Percentiles rank a stretch among this genome's conserved stretches.
Conservation (phyloP, 2,329 filamentous ascomycete species). For the Penicillium sp. region DNA sequence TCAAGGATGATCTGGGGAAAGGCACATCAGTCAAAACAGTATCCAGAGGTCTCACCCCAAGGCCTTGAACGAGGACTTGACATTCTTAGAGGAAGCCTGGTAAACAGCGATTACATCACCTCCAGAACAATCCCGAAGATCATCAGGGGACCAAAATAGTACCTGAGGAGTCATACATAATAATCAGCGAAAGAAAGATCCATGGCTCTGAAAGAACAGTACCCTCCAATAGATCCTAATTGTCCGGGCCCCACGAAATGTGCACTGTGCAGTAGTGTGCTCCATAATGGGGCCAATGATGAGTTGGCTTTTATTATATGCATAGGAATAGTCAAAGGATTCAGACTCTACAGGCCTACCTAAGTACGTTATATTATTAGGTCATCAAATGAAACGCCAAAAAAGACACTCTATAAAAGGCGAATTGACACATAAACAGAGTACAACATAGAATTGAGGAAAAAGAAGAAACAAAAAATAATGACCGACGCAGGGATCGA, state of each 20-base stretch:
- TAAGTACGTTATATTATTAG: no score
- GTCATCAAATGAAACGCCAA: no score
- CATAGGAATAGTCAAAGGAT: not conserved
- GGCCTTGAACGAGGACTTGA: not conserved
- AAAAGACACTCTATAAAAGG: no score
- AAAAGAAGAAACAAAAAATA: slow-evolving; percentile 13
- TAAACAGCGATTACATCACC: slow-evolving; percentile 15
- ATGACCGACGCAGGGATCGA: slow-evolving; percentile 45
- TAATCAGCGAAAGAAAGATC: not conserved
- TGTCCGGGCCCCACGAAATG: not conserved
- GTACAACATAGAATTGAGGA: not conserved
- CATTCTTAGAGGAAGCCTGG: not conserved
- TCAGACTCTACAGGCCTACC: no score
- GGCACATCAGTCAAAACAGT: not conserved
- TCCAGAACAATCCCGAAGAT: not conserved
- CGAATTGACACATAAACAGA: not conserved
- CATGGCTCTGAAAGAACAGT: not conserved
- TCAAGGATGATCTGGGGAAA: slow-evolving; percentile 6
- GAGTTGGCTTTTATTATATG: not conserved
- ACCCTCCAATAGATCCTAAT: not conserved
- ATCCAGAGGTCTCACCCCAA: no score
- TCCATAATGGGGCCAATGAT: not conserved
- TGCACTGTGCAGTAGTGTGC: not conserved
- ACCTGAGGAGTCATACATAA: not conserved
- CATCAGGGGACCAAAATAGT: not conserved